Base-by-base conservation (phyloP, 2,329 filamentous ascomycete genomes). In the Penicillium digitatum region DNA sequence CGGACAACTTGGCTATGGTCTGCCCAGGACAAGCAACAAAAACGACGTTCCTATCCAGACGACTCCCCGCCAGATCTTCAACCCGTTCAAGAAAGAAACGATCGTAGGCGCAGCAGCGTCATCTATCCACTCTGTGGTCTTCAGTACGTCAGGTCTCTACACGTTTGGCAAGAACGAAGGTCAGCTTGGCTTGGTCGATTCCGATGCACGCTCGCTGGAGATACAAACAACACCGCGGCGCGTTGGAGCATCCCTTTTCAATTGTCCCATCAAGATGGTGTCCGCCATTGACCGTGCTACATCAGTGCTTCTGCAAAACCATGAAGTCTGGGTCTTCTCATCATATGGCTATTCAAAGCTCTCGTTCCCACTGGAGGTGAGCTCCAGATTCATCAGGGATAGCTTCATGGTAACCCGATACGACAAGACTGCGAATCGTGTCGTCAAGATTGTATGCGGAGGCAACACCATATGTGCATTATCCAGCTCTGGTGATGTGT, bases 91-190 rank as follows among this genome's bases (percentile, higher is more conserved):
- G 68, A 90, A 91, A 67, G 94, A 97, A 69, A 70, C 77, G 1
- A 83, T 97, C 16, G 72, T 89, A 22, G 94, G 94, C 0, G 83
- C 92, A 53, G 91, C 94, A 2, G 93, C 94, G 7, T 97, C 94
- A 1, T 81, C 89, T 0, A 86, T 95, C 37, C 94, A 99, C 73
- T 97, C 94, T 0, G 92, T 95, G 3, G 90, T 90, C 0, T 88
- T 94, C 66, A 96, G 90, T 0, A 81, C 82, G 1, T 84, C 85
- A 0, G 89, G 90, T 1, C 76, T 99, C 1, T 99, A 89, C 69
- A 95, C 90, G 2, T 99, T 95, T 81, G 94, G 94, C 22, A 95
- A 94, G 66, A 99, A 97, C 65, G 86, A 91, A 63, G 94, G 94
- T 1, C 94, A 99, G 71, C 82, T 99, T 44, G 94, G 91, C 5